phyloP scores from a whole-genome alignment of 176 grass and related monocot genomes.

The Oryza officinalis region DNA sequence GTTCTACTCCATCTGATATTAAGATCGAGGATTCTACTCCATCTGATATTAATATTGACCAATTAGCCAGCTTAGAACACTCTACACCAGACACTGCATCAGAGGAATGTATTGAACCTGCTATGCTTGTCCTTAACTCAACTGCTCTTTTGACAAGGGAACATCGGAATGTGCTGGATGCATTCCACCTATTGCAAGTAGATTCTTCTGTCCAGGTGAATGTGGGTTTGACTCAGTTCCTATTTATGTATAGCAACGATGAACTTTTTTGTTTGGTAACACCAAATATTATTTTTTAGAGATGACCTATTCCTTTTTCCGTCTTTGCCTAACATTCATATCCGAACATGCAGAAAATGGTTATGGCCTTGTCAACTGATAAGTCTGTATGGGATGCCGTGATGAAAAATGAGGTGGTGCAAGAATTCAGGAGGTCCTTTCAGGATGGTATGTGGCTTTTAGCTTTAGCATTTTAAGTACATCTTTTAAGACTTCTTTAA shows the following conservation, averaged over 20 bases:
- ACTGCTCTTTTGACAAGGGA: slow-evolving; percentile 51
- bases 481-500: not conserved
- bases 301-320: not conserved
- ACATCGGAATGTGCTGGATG: slow-evolving; percentile 58
- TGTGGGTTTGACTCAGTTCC: not conserved
- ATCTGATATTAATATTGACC: slow-evolving; percentile 16
- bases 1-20: slow-evolving; percentile 19
- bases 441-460: slow-evolving; percentile 54
- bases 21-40: slow-evolving; percentile 13
- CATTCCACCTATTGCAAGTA: slow-evolving; percentile 54
- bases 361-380: slow-evolving; percentile 85
- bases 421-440: slow-evolving; percentile 78
- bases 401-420: slow-evolving; percentile 73
- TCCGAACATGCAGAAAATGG: slow-evolving; percentile 68
- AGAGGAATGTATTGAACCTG: slow-evolving; percentile 67
- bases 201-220: slow-evolving; percentile 76
- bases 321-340: not conserved
- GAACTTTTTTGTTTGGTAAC: not conserved
- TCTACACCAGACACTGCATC: slow-evolving; percentile 26
- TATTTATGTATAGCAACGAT: not conserved
- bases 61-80: not conserved
- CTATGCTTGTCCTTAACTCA: slow-evolving; percentile 50
- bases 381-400: slow-evolving; percentile 84
- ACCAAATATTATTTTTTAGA: not conserved
- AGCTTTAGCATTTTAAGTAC: not conserved